Conservation (phyloP, 768 basidiomycete genomes). For the Rickenella mellea region DNA sequence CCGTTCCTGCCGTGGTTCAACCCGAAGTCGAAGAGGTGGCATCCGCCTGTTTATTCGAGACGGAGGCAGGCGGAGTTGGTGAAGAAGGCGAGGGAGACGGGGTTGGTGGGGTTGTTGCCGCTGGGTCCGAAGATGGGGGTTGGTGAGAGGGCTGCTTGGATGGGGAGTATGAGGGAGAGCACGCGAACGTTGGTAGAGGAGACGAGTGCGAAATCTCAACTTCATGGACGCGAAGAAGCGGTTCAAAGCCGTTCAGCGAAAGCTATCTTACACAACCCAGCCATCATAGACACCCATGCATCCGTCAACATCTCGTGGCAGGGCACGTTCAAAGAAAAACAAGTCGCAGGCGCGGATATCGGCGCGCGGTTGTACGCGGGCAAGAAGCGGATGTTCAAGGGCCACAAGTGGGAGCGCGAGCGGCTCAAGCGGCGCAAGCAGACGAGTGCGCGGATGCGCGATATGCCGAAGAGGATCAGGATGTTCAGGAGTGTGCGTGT, state of each 20-base stretch:
- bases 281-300: neutral
- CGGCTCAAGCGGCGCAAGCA: constrained; percentile 36
- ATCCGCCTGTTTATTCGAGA: constrained; percentile 59
- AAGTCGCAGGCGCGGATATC: constrained; percentile 11
- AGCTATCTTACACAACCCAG: constrained; percentile 5
- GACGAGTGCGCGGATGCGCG: constrained; percentile 49
- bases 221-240: constrained; percentile 4
- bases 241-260: constrained; percentile 19
- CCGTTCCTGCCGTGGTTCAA: constrained; percentile 65
- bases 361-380: constrained; percentile 51
- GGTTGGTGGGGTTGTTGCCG: constrained; percentile 52
- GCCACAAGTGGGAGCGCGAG: constrained; percentile 77
- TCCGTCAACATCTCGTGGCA: constrained; percentile 27
- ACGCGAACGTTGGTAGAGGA: constrained; percentile 14
- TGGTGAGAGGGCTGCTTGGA: neutral
- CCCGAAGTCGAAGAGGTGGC: constrained; percentile 54
- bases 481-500: constrained; percentile 28
- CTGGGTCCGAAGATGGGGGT: constrained; percentile 47
- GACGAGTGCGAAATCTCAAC: constrained; percentile 9
- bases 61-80: constrained; percentile 72
- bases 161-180: constrained; percentile 11
- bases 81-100: constrained; percentile 53
- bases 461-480: constrained; percentile 58
- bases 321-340: constrained; percentile 27
- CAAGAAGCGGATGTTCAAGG: constrained; percentile 86